Base-by-base conservation (phyloP, 345 rosid species). In the Eutrema yunnanense region DNA sequence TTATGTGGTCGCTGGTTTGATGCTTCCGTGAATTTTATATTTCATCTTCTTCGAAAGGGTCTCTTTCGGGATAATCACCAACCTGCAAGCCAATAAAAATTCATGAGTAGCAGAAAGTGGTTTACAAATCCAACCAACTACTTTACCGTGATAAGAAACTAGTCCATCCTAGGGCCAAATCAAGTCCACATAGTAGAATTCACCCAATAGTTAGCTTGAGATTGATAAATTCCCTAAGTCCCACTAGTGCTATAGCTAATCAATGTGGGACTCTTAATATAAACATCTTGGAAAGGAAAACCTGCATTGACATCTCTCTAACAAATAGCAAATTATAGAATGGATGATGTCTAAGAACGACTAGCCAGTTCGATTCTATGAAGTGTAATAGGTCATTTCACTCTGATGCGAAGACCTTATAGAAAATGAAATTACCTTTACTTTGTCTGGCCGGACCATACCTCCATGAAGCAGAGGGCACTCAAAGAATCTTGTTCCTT, bases 371-470 rank as follows among this genome's bases (percentile, higher is more conserved):
- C 6, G n/a, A 43, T 41, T 57, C 72, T 40, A 40, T 66, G 13
- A 37, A 46, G 26, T 62, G 65, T 40, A 14, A 19, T 36, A 37
- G 26, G 56, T 46, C 11, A 11, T 58, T 42, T 68, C 40, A 29
- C 16, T 54, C 38, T 30, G 44, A 55, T 16, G 60, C 42, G 42
- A 51, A 36, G 22, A 29, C 50, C 43, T 47, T 36, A 33, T 8
- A 62, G 58, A 13, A 10, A 19, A 34, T 43, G 13, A 51, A 14
- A 5, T 16, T 69, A 90, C 97, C 96, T 92, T 85, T 42, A 95
- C 90, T 92, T 90, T 95, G 81, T 88, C 97, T 32, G 99, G 93
- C 85, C 94, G 85, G 72, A 87, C 86, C 79, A 90, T 81, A 40
- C 80, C 94, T 79, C 96, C 99, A 22, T 85, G 96, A 67, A 85